Evolutionary conservation across 2,329 filamentous ascomycete species (phyloP).

Genomic region (Fusarium succisae): DNA sequence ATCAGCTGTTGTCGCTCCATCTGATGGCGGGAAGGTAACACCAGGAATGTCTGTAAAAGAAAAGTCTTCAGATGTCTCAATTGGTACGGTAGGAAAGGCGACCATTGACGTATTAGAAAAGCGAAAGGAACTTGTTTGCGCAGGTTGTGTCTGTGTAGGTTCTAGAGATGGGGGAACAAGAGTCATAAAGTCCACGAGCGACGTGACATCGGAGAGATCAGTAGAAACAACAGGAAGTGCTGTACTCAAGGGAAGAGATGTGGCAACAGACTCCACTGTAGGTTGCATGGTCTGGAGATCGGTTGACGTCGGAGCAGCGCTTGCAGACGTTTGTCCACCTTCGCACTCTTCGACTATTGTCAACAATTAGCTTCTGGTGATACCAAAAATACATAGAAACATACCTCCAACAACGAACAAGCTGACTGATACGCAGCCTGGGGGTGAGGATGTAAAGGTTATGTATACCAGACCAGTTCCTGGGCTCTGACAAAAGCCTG

Average conservation of each 20-base stretch:
- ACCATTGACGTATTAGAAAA: neutral
- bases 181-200: neutral
- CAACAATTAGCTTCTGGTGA: neutral
- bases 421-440: neutral
- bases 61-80: neutral
- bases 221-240: accelerated
- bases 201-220: neutral
- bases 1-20: neutral
- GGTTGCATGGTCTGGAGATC: no score
- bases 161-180: neutral
- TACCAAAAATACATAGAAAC: accelerated
- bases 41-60: neutral
- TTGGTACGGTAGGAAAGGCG: neutral
- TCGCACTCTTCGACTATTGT: neutral
- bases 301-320: neutral
- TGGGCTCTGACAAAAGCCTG: neutral
- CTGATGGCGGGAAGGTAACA: neutral
- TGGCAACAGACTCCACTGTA: neutral
- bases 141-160: neutral
- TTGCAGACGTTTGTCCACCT: neutral
- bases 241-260: neutral
- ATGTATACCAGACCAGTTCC: neutral
- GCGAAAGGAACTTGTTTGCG: neutral
- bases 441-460: neutral
- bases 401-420: neutral